Evolutionary conservation across 2,329 filamentous ascomycete species (phyloP), one percentile per base, ranked within the genome.

Genomic region (Cryoendolithus antarcticus): DNA sequence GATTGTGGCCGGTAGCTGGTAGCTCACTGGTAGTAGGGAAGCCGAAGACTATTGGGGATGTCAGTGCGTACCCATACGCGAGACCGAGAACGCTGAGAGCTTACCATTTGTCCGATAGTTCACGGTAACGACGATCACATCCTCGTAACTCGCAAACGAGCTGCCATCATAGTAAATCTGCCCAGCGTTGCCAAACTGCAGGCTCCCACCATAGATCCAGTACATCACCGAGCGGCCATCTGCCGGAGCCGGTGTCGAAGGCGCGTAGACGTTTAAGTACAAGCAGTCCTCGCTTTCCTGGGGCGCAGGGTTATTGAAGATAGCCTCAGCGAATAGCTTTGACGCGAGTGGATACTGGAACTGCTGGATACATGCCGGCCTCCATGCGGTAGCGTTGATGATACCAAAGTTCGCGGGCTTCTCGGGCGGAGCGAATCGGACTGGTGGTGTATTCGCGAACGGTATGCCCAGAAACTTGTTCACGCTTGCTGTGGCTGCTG

Each of bases 231-330:
- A 64, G 2, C 67, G 53, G 28, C 62, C 62, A 6, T 27, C 34
- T 27, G 6, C 24, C 32, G 27, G 13, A 19, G 3, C 34, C 38
- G 4, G 3, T 12, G 13, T 39, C 34, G 12, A 38, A 9, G 31
- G 39, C 42, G 39, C 9, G 39, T 39, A 37, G 8, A 80, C 64
- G 45, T 77, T 78, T 43, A 79, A 58, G 28, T 69, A 74, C 2
- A 79, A 61, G 43, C 75, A 79, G 46, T 77, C 69, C 48, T 78
- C 75, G 4, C 40, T 45, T 32, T 11, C 31, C 9, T 32, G 31
- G 9, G 31, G 11, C 6, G 31, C 15, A 2, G 31, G 11, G 9
- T 32, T 32, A 4, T 11, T 32, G 31, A 12, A 32, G 2, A 15
- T 10, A 32, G 31, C 5, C 6, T 32, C 15, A 9, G 6, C 9